These are phyloP conservation scores for Talaromyces wortmannii DNA, from an alignment of 495 filamentous ascomycete genomes.

Conservation along the genomic window DNA sequence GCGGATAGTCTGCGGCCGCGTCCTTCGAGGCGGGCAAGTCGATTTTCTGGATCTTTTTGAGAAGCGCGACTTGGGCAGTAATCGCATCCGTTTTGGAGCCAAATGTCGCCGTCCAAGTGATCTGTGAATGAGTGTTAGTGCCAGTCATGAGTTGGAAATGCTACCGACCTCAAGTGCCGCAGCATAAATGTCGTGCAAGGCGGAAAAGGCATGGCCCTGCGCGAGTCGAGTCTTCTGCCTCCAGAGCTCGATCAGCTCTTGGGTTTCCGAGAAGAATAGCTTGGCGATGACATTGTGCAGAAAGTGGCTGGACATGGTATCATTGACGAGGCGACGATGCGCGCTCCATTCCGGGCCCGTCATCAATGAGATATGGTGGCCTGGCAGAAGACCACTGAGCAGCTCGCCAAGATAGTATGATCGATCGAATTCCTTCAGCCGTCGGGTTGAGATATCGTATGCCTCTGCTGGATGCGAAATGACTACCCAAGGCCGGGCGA, in stretches of 20 bases:
- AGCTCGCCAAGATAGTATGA: conserved; percentile 10
- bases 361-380: conserved; percentile 20
- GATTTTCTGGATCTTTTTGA: too few species aligned
- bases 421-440: conserved; percentile 33
- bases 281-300: conserved; percentile 25
- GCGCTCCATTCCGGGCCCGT: conserved; percentile 19
- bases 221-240: conserved; percentile 18
- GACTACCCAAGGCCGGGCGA: conserved; percentile 25
- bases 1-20: too few species aligned
- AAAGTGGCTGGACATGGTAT: conserved; percentile 31
- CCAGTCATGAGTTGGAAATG: conserved; percentile 15
- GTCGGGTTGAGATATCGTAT: conserved; percentile 30
- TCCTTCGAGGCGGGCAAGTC: too few species aligned
- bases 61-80: too few species aligned
- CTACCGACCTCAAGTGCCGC: conserved; percentile 22
- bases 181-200: conserved; percentile 22
- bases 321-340: conserved; percentile 23
- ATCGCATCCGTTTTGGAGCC: not conserved
- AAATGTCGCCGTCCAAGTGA: not conserved
- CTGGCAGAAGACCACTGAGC: conserved; percentile 17
- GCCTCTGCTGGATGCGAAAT: conserved; percentile 28
- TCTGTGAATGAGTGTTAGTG: not conserved
- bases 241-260: conserved; percentile 26
- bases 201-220: conserved; percentile 22
- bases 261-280: conserved; percentile 15